These are phyloP conservation scores for Fusarium sp. DNA, from an alignment of 2,329 filamentous ascomycete species.

Conservation along the genomic window DNA sequence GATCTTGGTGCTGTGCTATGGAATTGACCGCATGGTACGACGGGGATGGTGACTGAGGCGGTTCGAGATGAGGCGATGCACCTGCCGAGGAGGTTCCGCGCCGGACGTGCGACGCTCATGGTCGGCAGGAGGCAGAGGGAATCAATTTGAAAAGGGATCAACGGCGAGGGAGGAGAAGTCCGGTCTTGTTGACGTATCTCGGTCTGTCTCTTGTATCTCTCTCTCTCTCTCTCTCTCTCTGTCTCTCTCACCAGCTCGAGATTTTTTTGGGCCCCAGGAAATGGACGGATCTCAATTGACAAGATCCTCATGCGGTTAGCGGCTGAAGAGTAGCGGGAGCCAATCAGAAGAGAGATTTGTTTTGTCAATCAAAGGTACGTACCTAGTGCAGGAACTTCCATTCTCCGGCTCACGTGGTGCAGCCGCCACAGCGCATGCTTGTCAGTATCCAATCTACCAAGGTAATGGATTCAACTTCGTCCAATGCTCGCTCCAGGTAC, in stretches of 20 bases:
- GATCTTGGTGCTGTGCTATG: constrained; percentile 65
- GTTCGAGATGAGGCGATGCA: constrained; percentile 58
- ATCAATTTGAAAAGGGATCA: constrained; percentile 5
- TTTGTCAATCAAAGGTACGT: neutral
- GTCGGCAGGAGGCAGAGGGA: constrained; percentile 48
- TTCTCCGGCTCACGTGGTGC: constrained; percentile 7
- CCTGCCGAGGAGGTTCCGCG: constrained; percentile 66
- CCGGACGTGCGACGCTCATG: constrained; percentile 70
- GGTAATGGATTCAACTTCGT: too few relatives aligned
- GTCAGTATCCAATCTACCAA: too few relatives aligned
- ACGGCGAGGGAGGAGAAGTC: constrained; percentile 3
- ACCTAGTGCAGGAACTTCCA: constrained; percentile 6
- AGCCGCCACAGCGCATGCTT: too few relatives aligned
- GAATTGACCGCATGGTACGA: constrained; percentile 59
- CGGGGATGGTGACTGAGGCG: constrained; percentile 38
- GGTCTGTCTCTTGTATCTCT: constrained; percentile 20
- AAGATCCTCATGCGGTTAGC: constrained; percentile 38
- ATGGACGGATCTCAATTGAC: constrained; percentile 47
- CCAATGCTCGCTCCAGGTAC: neutral
- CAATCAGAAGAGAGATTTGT: constrained; percentile 31
- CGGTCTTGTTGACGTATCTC: constrained; percentile 21
- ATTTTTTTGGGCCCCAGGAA: constrained; percentile 51
- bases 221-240: constrained; percentile 21
- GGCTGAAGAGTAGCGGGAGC: neutral
- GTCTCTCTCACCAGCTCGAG: constrained; percentile 51